Evolutionary conservation across 371 early-diverging fungal species (phyloP).

Genomic region (Circinella minor): DNA sequence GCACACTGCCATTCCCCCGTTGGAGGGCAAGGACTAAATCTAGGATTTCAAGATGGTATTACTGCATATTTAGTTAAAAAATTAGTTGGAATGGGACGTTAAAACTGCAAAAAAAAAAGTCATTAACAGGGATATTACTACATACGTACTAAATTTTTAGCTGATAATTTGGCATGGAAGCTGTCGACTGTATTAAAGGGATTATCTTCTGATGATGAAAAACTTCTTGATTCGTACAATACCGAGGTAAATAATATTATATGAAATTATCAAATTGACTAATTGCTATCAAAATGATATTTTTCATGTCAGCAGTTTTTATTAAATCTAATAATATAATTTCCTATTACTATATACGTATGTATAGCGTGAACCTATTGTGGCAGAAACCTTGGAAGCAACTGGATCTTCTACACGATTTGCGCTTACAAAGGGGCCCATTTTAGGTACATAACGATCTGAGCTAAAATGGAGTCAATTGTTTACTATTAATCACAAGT

Average conservation of each 20-base stretch:
- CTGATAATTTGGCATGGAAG: constrained; percentile 53
- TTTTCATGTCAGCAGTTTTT: not conserved
- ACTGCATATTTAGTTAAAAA: not conserved
- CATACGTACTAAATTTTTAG: constrained; percentile 12
- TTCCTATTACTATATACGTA: too few species aligned
- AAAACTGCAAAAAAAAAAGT: too few species aligned
- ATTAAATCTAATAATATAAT: too few species aligned
- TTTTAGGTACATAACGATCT: not conserved
- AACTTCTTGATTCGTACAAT: constrained; percentile 39
- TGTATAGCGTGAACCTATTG: constrained; percentile 12
- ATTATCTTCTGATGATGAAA: constrained; percentile 28
- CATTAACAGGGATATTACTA: too few species aligned
- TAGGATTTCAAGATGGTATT: constrained; percentile 49
- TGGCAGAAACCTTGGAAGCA: not conserved
- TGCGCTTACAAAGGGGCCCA: not conserved
- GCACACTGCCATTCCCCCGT: constrained; percentile 53
- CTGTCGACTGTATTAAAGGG: constrained; percentile 40
- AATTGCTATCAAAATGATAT: not conserved
- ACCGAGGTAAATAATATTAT: constrained; percentile 28
- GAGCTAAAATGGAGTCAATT: too few species aligned
- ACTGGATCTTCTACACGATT: constrained; percentile 5
- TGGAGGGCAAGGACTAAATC: constrained; percentile 48
- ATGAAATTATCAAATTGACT: not conserved
- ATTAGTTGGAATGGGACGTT: too few species aligned
- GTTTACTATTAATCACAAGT: not conserved